phyloP scores from a whole-genome alignment of 208 protist genomes.

The Leishmania mexicana region DNA sequence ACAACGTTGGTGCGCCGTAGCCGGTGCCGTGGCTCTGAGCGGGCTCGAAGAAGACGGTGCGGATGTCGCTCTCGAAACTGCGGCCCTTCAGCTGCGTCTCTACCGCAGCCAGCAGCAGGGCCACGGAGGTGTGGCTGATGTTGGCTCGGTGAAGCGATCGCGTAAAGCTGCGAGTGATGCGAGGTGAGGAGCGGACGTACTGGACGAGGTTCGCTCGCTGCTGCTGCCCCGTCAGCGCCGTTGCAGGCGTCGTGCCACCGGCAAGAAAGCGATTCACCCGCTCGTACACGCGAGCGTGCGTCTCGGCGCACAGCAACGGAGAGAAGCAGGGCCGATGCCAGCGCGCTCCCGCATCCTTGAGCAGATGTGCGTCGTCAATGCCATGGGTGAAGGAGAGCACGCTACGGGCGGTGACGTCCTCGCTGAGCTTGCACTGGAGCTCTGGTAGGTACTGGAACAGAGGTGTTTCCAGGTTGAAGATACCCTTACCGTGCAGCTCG shows the following conservation, averaged over 20 bases:
- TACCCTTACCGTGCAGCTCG: slow-evolving; percentile 66
- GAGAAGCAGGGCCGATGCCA: slow-evolving; percentile 27
- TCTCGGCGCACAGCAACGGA: slow-evolving; percentile 41
- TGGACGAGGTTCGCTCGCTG: slow-evolving; percentile 74
- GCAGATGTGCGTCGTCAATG: slow-evolving; percentile 50
- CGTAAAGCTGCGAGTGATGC: slow-evolving; percentile 16
- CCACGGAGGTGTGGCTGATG: slow-evolving; percentile 76
- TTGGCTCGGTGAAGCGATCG: slow-evolving; percentile 17
- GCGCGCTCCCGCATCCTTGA: slow-evolving; percentile 43
- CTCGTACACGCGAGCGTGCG: slow-evolving; percentile 49
- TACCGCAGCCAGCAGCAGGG: slow-evolving; percentile 72
- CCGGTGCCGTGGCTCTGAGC: slow-evolving; percentile 68
- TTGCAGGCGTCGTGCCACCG: slow-evolving; percentile 6
- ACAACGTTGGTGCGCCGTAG: slow-evolving; percentile 72
- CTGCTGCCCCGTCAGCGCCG: slow-evolving; percentile 44
- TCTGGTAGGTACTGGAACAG: slow-evolving; percentile 67
- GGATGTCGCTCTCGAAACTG: slow-evolving; percentile 76
- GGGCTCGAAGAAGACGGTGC: slow-evolving; percentile 59
- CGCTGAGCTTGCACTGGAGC: slow-evolving; percentile 44
- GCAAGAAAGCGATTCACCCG: slow-evolving; percentile 69
- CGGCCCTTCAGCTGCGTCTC: slow-evolving; percentile 63
- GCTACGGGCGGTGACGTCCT: slow-evolving; percentile 56
- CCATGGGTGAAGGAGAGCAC: slow-evolving; percentile 69
- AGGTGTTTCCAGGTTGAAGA: slow-evolving; percentile 63
- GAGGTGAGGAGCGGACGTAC: slow-evolving; percentile 52